Percentiles rank a stretch among this genome's conserved stretches.
Conservation (phyloP, 306 rosid genomes). For the Medicago ruthenica region DNA sequence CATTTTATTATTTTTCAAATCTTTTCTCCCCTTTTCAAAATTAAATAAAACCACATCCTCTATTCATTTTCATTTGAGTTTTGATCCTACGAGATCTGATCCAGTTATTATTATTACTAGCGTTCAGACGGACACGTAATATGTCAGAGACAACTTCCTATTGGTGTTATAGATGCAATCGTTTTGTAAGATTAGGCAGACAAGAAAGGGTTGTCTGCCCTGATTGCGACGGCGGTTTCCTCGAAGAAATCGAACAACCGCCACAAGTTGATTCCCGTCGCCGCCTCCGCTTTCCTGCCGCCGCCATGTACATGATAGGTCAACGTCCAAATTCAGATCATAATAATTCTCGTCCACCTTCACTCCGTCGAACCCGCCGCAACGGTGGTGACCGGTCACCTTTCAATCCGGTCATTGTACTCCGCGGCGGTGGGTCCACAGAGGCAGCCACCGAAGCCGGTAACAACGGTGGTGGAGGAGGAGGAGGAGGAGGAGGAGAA, state of each 20-base stretch:
- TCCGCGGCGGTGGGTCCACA: constrained; percentile 56
- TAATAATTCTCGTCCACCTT: constrained; percentile 45
- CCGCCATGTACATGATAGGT: constrained; percentile 78
- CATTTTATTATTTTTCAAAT: not conserved
- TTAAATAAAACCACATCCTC: too few species aligned
- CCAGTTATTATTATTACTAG: constrained; percentile 32
- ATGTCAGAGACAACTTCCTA: constrained; percentile 56
- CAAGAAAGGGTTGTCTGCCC: constrained; percentile 59
- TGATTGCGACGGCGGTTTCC: constrained; percentile 67
- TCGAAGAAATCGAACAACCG: constrained; percentile 63
- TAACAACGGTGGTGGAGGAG: not conserved
- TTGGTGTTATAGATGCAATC: constrained; percentile 87
- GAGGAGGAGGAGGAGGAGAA: too few species aligned
- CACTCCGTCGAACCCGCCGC: constrained; percentile 54
- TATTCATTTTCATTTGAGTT: not conserved
- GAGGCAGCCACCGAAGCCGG: not conserved
- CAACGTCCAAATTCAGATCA: constrained; percentile 45
- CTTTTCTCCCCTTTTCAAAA: too few species aligned
- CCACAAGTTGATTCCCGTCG: constrained; percentile 51
- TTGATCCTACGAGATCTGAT: constrained; percentile 32
- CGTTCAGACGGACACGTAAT: not conserved
- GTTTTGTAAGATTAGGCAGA: constrained; percentile 56
- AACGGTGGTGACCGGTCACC: constrained; percentile 70
- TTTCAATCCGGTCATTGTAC: constrained; percentile 79
- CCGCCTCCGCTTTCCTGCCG: constrained; percentile 55